These are phyloP conservation scores for Fraxinus dipetala DNA, from an alignment of 305 asterid genomes.

Conservation along the genomic window DNA sequence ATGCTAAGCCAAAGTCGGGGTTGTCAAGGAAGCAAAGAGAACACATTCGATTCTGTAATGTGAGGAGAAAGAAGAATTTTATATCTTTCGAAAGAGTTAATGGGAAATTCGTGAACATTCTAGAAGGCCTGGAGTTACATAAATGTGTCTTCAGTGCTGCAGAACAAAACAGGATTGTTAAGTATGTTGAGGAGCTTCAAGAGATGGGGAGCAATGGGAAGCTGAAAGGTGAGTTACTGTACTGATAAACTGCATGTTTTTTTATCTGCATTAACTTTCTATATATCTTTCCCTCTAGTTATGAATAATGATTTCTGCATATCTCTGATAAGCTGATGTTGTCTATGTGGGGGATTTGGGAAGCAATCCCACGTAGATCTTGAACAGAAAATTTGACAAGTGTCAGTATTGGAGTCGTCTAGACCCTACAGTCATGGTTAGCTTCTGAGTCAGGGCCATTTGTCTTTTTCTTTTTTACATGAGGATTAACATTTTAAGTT, in stretches of 20 bases:
- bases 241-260: neutral
- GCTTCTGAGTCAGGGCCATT: neutral
- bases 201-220: conserved; percentile 71
- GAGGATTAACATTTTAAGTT: no score
- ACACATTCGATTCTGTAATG: conserved; percentile 52
- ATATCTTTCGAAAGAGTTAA: conserved; percentile 63
- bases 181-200: conserved; percentile 52
- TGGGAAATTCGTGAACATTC: conserved; percentile 61
- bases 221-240: conserved; percentile 55
- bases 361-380: neutral
- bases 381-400: neutral
- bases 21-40: conserved; percentile 83
- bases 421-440: neutral
- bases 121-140: conserved; percentile 87
- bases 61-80: conserved; percentile 69
- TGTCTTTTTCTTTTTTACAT: neutral
- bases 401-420: neutral
- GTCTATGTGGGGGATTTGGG: neutral
- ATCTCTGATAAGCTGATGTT: neutral
- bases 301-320: neutral
- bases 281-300: neutral
- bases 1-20: conserved; percentile 46
- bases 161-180: conserved; percentile 83
- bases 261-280: neutral
- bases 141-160: conserved; percentile 76